These are phyloP conservation scores for Nephelium lappaceum DNA, from an alignment of 345 rosid species.

Conservation along the genomic window DNA sequence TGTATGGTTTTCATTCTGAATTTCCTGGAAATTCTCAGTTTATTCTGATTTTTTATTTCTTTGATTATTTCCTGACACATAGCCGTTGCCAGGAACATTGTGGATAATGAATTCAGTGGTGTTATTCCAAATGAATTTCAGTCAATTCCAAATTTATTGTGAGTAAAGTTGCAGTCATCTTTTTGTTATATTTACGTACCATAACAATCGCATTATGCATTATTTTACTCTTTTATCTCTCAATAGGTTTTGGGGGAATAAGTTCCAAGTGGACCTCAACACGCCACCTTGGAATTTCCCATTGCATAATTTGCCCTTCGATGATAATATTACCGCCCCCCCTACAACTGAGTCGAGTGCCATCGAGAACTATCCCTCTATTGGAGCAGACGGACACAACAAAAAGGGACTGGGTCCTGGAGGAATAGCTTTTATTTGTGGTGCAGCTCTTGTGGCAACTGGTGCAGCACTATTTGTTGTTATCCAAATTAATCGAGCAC, in stretches of 20 bases:
- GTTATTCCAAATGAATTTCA: slow-evolving; percentile 80
- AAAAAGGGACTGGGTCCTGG: slow-evolving; percentile 63
- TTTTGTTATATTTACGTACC: slow-evolving; percentile 5
- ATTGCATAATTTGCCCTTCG: slow-evolving; percentile 42
- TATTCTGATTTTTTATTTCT: slow-evolving; percentile 21
- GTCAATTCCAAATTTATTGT: slow-evolving; percentile 80
- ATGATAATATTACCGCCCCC: slow-evolving; percentile 54
- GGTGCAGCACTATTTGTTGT: slow-evolving; percentile 56
- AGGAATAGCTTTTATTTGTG: slow-evolving; percentile 61
- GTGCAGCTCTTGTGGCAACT: slow-evolving; percentile 54
- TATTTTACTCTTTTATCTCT: slow-evolving; percentile 19
- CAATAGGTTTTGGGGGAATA: slow-evolving; percentile 82
- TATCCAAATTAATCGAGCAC: slow-evolving; percentile 41
- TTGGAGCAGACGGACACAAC: slow-evolving; percentile 35
- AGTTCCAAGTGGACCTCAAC: slow-evolving; percentile 52
- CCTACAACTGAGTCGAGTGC: slow-evolving; percentile 79
- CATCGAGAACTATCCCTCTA: slow-evolving; percentile 55
- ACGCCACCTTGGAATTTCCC: slow-evolving; percentile 85
- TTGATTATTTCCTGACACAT: slow-evolving; percentile 29
- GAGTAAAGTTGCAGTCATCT: slow-evolving; percentile 28
- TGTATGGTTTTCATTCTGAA: slow-evolving; percentile 49
- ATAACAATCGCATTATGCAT: background rate
- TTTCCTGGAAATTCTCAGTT: slow-evolving; percentile 16
- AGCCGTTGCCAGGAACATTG: slow-evolving; percentile 65
- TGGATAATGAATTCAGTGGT: slow-evolving; percentile 80